A percentile compares a stretch with the other conserved stretches of the same genome.
These are phyloP conservation scores for Oryza longistaminata DNA, from an alignment of 176 grass and related monocot genomes.

Conservation along the genomic window DNA sequence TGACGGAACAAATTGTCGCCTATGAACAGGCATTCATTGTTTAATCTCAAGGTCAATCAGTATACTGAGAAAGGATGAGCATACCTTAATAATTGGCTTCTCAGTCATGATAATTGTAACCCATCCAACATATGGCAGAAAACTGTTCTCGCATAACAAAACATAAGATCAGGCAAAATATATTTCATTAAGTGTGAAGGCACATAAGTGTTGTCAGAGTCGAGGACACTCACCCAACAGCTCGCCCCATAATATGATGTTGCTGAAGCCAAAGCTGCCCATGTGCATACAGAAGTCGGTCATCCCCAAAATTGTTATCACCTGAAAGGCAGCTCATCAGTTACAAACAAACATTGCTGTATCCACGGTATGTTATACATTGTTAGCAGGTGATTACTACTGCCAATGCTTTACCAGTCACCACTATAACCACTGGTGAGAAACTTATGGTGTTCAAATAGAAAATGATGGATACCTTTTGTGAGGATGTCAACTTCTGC, in stretches of 20 bases:
- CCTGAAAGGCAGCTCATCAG: slow-evolving; percentile 46
- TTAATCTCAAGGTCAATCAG: slow-evolving; percentile 3
- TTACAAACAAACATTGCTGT: not conserved
- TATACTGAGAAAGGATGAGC: slow-evolving; percentile 8
- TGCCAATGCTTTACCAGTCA: slow-evolving; percentile 15
- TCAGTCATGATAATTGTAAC: slow-evolving; percentile 83
- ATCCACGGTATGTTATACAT: not conserved
- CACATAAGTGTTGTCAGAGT: not conserved
- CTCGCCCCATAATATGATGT: slow-evolving; percentile 80
- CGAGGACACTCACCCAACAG: slow-evolving; percentile 61
- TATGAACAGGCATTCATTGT: not conserved
- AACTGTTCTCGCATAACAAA: slow-evolving; percentile 40
- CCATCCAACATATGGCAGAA: slow-evolving; percentile 78
- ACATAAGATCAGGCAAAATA: not conserved
- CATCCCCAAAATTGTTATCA: slow-evolving; percentile 67
- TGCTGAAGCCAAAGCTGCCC: slow-evolving; percentile 79
- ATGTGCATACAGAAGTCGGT: slow-evolving; percentile 59
- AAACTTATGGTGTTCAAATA: not conserved
- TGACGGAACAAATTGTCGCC: not conserved
- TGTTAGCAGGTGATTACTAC: not conserved
- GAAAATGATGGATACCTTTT: slow-evolving; percentile 58
- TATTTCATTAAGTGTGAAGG: slow-evolving; percentile 6
- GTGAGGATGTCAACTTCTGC: slow-evolving; percentile 76
- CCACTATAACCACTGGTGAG: not conserved
- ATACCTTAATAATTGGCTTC: slow-evolving; percentile 77